Evolutionary conservation across 2,329 filamentous ascomycete species (phyloP).

Genomic region (Talaromyces sp.): DNA sequence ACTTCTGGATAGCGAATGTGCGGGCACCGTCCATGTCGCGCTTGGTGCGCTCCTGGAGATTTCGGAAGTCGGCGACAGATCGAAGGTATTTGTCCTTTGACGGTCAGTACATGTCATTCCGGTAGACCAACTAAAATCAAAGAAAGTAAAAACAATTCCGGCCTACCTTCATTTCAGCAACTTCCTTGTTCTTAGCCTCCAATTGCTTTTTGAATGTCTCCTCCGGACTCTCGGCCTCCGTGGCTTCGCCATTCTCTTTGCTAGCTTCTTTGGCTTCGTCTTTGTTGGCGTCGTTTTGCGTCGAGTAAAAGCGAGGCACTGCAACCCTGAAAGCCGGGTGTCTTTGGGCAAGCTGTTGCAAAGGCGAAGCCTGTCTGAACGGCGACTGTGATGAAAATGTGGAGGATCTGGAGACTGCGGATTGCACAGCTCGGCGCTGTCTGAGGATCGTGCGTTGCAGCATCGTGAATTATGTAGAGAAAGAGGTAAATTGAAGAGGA

Average conservation of each 20-base stretch:
- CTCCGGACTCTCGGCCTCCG: constrained; percentile 37
- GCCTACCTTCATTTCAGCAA: constrained; percentile 76
- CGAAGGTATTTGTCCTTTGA: constrained; percentile 86
- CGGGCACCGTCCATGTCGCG: constrained; percentile 82
- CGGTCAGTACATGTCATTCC: not conserved
- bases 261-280: constrained; percentile 25
- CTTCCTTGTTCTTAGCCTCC: constrained; percentile 66
- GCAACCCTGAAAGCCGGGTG: constrained; percentile 26
- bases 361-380: constrained; percentile 28
- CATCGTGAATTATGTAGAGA: constrained; percentile 24
- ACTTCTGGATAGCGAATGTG: constrained; percentile 90
- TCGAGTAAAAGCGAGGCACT: constrained; percentile 37
- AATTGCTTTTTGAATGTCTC: constrained; percentile 58
- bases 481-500: constrained; percentile 3
- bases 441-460: constrained; percentile 38
- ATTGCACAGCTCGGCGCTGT: constrained; percentile 35
- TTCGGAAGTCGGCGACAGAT: constrained; percentile 92
- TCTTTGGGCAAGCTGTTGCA: constrained; percentile 25
- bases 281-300: constrained; percentile 23
- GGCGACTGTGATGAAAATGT: constrained; percentile 27
- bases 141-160: not conserved
- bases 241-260: constrained; percentile 35
- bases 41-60: constrained; percentile 89
- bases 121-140: not conserved
- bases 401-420: constrained; percentile 27